These are phyloP conservation scores for Ustilago sp. DNA, from an alignment of 1,284 basidiomycete species.

Conservation along the genomic window DNA sequence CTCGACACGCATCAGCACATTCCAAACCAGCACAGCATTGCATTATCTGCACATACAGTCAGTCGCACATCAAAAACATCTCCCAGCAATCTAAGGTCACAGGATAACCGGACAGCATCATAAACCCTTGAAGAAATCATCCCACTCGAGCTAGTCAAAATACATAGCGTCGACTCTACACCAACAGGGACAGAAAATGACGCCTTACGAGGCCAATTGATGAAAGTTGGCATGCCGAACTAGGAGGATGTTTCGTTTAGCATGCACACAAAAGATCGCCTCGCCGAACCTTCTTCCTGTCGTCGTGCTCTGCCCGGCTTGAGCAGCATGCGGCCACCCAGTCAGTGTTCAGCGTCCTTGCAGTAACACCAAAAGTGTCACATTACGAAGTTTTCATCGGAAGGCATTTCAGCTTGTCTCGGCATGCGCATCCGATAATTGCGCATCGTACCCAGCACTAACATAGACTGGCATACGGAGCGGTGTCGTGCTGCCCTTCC, in stretches of 20 bases:
- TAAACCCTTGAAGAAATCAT: not conserved
- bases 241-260: too few species aligned
- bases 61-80: not conserved
- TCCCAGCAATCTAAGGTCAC: not conserved
- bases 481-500: not conserved
- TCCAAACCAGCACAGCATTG: not conserved
- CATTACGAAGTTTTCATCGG: not conserved
- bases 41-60: not conserved
- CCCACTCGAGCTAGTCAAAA: too few species aligned
- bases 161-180: too few species aligned
- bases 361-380: not conserved
- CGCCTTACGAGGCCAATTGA: too few species aligned
- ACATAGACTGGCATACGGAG: not conserved
- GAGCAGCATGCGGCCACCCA: not conserved
- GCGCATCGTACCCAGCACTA: not conserved
- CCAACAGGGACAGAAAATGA: too few species aligned
- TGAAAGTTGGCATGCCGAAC: too few species aligned
- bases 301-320: too few species aligned
- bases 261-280: too few species aligned
- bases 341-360: not conserved
- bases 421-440: not conserved
- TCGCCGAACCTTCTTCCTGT: too few species aligned
- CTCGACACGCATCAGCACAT: slow-evolving; percentile 1
- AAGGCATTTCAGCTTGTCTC: not conserved
- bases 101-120: not conserved